Evolutionary conservation across 768 basidiomycete species (phyloP).

Genomic region (Phaeotremella fagi): DNA sequence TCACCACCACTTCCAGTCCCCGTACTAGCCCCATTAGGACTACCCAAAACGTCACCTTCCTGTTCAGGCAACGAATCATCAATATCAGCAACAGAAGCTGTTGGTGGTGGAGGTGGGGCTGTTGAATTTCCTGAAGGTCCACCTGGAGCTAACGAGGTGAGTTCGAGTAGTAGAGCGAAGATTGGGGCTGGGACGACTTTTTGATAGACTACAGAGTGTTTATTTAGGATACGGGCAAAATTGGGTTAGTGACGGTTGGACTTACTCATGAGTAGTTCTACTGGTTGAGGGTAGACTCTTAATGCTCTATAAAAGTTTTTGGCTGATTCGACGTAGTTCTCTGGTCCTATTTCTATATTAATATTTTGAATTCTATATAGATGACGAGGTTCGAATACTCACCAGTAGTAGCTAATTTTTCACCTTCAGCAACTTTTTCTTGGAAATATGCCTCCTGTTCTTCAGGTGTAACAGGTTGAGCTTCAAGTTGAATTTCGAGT

Average conservation of each 20-base stretch:
- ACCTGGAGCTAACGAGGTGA: slow-evolving; percentile 60
- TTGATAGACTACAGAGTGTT: slow-evolving; percentile 60
- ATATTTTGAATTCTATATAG: too few relatives aligned
- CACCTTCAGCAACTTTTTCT: slow-evolving; percentile 79
- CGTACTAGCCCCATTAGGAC: slow-evolving; percentile 15
- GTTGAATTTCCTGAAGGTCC: slow-evolving; percentile 3
- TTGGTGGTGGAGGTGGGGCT: slow-evolving; percentile 11
- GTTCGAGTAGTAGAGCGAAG: slow-evolving; percentile 53
- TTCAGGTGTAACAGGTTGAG: slow-evolving; percentile 62
- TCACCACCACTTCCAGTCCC: slow-evolving; percentile 26
- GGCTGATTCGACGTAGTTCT: slow-evolving; percentile 73
- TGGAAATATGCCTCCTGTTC: slow-evolving; percentile 88
- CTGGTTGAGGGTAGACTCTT: slow-evolving; percentile 86
- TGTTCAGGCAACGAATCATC: slow-evolving; percentile 26
- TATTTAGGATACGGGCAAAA: background rate
- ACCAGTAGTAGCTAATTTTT: slow-evolving; percentile 75
- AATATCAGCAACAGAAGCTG: slow-evolving; percentile 30
- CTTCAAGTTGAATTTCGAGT: slow-evolving; percentile 59
- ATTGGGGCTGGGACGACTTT: slow-evolving; percentile 71
- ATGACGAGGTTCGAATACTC: slow-evolving; percentile 33
- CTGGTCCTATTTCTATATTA: slow-evolving; percentile 59
- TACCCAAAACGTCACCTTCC: slow-evolving; percentile 8
- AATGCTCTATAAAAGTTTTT: slow-evolving; percentile 88
- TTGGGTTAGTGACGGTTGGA: background rate
- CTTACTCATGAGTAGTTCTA: slow-evolving; percentile 77